These are phyloP conservation scores for Vigna hirtella DNA, from an alignment of 306 rosid genomes.

Conservation along the genomic window DNA sequence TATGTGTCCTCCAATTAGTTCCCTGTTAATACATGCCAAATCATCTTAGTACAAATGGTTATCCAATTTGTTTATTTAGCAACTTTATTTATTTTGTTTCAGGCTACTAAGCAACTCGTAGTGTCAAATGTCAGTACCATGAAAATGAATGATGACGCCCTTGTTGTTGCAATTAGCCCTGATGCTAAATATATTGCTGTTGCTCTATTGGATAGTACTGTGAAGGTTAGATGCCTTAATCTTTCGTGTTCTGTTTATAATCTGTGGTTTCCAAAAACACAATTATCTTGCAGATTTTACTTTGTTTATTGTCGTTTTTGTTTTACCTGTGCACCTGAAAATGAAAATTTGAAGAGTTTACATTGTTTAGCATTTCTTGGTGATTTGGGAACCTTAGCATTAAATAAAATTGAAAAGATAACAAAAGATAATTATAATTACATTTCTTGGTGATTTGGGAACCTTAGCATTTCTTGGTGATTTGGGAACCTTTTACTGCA, in stretches of 20 bases:
- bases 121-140: constrained; percentile 71
- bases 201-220: constrained; percentile 84
- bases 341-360: constrained; percentile 7
- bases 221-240: constrained; percentile 67
- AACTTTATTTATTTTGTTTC: constrained; percentile 44
- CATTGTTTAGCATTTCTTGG: constrained; percentile 11
- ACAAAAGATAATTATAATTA: no score
- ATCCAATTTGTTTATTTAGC: constrained; percentile 28
- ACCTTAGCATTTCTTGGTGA: not conserved
- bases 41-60: constrained; percentile 4
- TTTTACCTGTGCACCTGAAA: not conserved
- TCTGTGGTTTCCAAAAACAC: constrained; percentile 14
- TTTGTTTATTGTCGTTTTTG: constrained; percentile 28
- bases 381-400: not conserved
- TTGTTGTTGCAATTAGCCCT: constrained; percentile 84
- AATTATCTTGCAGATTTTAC: not conserved
- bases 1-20: constrained; percentile 3
- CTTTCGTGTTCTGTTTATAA: constrained; percentile 32
- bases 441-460: constrained; percentile 1
- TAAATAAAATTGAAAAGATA: no score
- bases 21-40: constrained; percentile 17
- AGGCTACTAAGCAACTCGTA: constrained; percentile 70
- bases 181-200: constrained; percentile 87
- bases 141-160: constrained; percentile 93
- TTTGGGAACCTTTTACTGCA: no score